Evolutionary conservation across 1,284 basidiomycete species (phyloP).

Genomic region (Taiwanofungus camphoratus): DNA sequence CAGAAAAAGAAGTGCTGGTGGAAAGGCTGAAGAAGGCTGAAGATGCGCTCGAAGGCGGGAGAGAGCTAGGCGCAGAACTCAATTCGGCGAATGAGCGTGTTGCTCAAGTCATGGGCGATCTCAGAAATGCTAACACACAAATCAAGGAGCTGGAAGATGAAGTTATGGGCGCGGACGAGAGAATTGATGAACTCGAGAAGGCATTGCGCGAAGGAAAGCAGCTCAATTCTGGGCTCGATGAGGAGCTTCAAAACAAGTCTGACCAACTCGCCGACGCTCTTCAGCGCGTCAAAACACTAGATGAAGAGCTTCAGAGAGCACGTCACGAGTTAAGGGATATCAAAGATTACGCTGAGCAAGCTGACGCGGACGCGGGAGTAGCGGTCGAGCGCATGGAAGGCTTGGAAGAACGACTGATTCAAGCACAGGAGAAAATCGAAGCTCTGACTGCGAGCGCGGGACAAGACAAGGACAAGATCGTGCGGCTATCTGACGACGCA

Average conservation of each 20-base stretch:
- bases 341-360: constrained; percentile 45
- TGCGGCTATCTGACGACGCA: constrained; percentile 46
- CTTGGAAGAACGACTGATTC: constrained; percentile 46
- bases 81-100: constrained; percentile 58
- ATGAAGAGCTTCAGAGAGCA: constrained; percentile 26
- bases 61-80: constrained; percentile 60
- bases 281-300: constrained; percentile 18
- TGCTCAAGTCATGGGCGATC: constrained; percentile 44
- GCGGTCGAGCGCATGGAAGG: constrained; percentile 43
- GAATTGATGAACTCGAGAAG: constrained; percentile 46
- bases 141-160: constrained; percentile 55
- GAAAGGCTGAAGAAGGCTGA: constrained; percentile 60
- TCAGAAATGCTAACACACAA: constrained; percentile 50
- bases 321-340: constrained; percentile 35
- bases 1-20: constrained; percentile 48
- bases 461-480: constrained; percentile 41
- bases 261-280: constrained; percentile 20
- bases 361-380: constrained; percentile 46
- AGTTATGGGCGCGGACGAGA: constrained; percentile 40
- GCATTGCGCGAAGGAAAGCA: constrained; percentile 46
- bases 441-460: constrained; percentile 40
- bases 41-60: constrained; percentile 47
- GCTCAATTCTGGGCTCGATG: constrained; percentile 27
- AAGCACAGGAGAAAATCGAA: constrained; percentile 40
- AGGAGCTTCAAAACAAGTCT: constrained; percentile 31